Evolutionary conservation across 2,329 filamentous ascomycete species (phyloP).

Genomic region (Cladophialophora chaetospira): DNA sequence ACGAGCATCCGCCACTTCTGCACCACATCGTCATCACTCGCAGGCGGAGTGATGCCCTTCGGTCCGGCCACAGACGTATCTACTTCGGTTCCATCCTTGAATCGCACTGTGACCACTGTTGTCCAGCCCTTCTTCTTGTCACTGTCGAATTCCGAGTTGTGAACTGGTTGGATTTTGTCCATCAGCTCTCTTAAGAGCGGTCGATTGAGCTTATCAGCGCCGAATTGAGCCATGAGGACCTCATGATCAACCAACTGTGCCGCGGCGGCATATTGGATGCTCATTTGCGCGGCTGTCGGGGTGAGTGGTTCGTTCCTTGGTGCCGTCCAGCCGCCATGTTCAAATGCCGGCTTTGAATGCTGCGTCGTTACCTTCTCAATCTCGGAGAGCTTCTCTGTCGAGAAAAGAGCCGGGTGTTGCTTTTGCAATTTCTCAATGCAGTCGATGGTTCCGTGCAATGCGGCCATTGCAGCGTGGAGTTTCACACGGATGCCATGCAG

Average conservation of each 20-base stretch:
- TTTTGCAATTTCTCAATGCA: slow-evolving; percentile 39
- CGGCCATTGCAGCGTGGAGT: slow-evolving; percentile 43
- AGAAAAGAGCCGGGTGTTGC: slow-evolving; percentile 33
- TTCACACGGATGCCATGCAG: slow-evolving; percentile 42
- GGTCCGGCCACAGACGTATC: slow-evolving; percentile 30
- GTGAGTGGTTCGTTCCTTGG: slow-evolving; percentile 37
- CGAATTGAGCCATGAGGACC: slow-evolving; percentile 41
- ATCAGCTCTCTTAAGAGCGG: slow-evolving; percentile 43
- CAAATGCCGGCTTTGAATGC: slow-evolving; percentile 37
- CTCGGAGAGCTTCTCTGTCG: slow-evolving; percentile 22
- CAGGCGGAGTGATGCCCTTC: slow-evolving; percentile 37
- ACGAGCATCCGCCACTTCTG: slow-evolving; percentile 41
- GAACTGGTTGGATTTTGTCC: slow-evolving; percentile 34
- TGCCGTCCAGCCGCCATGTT: slow-evolving; percentile 43
- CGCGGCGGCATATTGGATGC: slow-evolving; percentile 40
- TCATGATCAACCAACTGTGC: slow-evolving; percentile 43
- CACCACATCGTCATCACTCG: slow-evolving; percentile 43
- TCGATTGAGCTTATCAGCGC: slow-evolving; percentile 37
- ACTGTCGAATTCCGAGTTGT: slow-evolving; percentile 14
- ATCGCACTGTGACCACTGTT: slow-evolving; percentile 30
- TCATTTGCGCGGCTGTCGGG: slow-evolving; percentile 46
- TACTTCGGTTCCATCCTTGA: slow-evolving; percentile 30
- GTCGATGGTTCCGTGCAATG: slow-evolving; percentile 42
- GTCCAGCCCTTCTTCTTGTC: slow-evolving; percentile 23
- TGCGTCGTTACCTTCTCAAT: slow-evolving; percentile 37